Percentiles rank a stretch among this genome's conserved stretches.
phyloP scores from a whole-genome alignment of 1,284 basidiomycete genomes.

The Lignosus rhinocerotis region DNA sequence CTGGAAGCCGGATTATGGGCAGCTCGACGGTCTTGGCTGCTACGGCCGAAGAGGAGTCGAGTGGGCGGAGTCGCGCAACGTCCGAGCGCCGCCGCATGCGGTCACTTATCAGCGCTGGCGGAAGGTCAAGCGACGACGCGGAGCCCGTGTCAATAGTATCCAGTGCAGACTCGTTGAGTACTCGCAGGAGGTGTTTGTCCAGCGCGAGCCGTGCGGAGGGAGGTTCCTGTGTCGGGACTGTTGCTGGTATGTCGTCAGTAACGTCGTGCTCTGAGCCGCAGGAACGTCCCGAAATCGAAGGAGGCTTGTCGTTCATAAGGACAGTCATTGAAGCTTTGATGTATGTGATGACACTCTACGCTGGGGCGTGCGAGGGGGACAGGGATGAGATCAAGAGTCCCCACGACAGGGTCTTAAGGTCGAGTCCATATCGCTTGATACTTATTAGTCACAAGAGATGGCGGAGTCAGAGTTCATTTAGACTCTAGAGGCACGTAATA shows the following conservation, averaged over 20 bases:
- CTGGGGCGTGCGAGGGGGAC: no score
- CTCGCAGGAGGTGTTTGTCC: conserved; percentile 12
- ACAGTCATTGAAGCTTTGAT: background rate
- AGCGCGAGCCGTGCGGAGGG: background rate
- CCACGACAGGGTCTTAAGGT: no score
- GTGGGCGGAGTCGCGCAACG: conserved; percentile 13
- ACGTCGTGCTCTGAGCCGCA: background rate
- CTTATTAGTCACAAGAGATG: no score
- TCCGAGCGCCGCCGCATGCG: conserved; percentile 26
- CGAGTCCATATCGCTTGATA: no score
- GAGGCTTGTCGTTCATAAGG: background rate
- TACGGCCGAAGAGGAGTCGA: background rate
- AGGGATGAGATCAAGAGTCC: no score
- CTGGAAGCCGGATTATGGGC: background rate
- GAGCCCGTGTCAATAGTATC: conserved; percentile 11
- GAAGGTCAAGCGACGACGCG: conserved; percentile 12
- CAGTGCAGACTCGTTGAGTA: conserved; percentile 20
- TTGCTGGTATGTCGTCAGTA: background rate
- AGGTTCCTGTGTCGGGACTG: background rate
- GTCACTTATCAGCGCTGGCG: conserved; percentile 10
- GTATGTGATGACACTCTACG: no score
- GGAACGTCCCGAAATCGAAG: background rate
- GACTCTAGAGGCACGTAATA: conserved; percentile 13
- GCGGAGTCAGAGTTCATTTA: no score
- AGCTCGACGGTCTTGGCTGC: conserved; percentile 18